phyloP scores from a whole-genome alignment of 176 grass and related monocot genomes.

The Lolium perenne region DNA sequence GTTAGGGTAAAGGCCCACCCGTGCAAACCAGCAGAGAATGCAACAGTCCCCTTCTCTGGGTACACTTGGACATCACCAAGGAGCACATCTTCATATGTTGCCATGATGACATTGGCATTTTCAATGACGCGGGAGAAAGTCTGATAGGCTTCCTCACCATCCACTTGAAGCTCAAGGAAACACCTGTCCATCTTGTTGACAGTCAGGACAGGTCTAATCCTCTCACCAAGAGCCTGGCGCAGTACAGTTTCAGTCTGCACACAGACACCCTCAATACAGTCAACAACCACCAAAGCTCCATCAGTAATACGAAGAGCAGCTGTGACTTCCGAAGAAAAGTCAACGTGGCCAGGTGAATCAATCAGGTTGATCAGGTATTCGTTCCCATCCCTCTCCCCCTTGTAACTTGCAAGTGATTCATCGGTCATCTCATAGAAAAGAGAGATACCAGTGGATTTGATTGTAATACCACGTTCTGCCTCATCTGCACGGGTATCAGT shows the following conservation, averaged over 20 bases:
- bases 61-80: conserved; percentile 89
- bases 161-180: conserved; percentile 82
- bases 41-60: conserved; percentile 80
- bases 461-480: conserved; percentile 57
- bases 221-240: conserved; percentile 72
- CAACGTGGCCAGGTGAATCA: conserved; percentile 73
- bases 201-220: conserved; percentile 79
- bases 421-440: neutral
- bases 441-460: neutral
- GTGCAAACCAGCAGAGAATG: conserved; percentile 73
- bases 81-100: conserved; percentile 72
- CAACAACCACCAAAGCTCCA: conserved; percentile 73
- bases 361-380: conserved; percentile 84
- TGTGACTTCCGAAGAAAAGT: conserved; percentile 75
- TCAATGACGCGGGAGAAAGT: conserved; percentile 72
- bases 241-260: conserved; percentile 85
- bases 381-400: conserved; percentile 28
- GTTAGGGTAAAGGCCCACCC: conserved; percentile 82
- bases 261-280: conserved; percentile 79
- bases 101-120: conserved; percentile 84
- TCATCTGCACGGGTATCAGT: conserved; percentile 77
- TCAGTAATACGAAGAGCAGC: conserved; percentile 75
- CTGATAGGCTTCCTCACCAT: conserved; percentile 79
- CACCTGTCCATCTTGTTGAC: conserved; percentile 86
- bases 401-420: neutral